Evolutionary conservation across 768 basidiomycete genomes (phyloP), one percentile per base, ranked within the genome.

Genomic region (Dendrothele bispora): DNA sequence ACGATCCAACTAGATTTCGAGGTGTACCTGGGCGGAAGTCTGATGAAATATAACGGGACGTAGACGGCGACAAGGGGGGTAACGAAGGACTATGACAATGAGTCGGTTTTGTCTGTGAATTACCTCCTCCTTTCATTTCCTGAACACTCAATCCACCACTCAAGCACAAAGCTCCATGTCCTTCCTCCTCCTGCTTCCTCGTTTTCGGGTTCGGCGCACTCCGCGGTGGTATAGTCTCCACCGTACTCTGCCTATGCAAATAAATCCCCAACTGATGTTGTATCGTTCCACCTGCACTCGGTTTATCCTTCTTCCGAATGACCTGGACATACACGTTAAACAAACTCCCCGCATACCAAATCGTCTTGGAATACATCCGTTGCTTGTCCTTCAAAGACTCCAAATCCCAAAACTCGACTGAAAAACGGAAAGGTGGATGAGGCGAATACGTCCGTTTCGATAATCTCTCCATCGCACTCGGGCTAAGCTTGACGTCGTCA

Each of bases 311-410:
- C 78, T 89, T 91, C 54, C 84, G 80, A 41, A 92, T 84, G 37
- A 93, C 77, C 62, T 95, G 92, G 35, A 94, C 84, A 58, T 95
- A 95, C 2, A 92, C 83, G 53, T 92, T 92, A 73, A 84, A 94
- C 58, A 90, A 70, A 56, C 81, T 91, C 7, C 94, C 94, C 2
- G 88, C 92, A 61, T 93, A 90, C 82, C 90, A 94, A 44, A 95
- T 76, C 3, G 93, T 97, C 46, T 84, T 82, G 7, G 88, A 91
- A 63, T 95, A 84, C 42, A 90, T 65, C 14, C 91, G 75, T 42
- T 83, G 82, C 67, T 94, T 95, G 68, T 95, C 93, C 49, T 84
- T 86, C 30, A 97, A 74, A 27, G 74, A 67, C 51, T 88, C 85
- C 17, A 92, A 77, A 57, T 88, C 86, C 86, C 89, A 95, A 61